A percentile compares a stretch with the other conserved stretches of the same genome.
These are phyloP conservation scores for Chaetomium fimeti DNA, from an alignment of 495 filamentous ascomycete species.

Conservation along the genomic window DNA sequence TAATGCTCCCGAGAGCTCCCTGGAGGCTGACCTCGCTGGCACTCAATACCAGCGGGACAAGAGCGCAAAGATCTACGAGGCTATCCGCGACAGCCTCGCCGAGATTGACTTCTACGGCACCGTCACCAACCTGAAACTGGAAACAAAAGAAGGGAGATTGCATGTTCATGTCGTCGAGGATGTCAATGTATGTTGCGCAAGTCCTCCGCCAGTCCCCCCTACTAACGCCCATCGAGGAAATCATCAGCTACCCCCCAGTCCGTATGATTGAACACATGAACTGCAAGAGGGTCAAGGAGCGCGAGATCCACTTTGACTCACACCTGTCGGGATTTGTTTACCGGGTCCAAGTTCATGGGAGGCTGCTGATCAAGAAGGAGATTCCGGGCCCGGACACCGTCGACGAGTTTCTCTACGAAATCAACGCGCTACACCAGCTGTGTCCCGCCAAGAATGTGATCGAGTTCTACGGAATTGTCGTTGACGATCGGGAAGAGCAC, in stretches of 20 bases:
- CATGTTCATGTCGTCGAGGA: slow-evolving; percentile 99
- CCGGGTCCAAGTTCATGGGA: slow-evolving; percentile 70
- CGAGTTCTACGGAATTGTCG: slow-evolving; percentile 81
- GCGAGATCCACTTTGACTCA: slow-evolving; percentile 76
- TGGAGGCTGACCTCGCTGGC: slow-evolving; percentile 77
- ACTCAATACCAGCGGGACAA: slow-evolving; percentile 89
- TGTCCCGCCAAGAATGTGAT: slow-evolving; percentile 74
- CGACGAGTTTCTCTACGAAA: slow-evolving; percentile 96
- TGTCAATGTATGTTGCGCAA: slow-evolving; percentile 58
- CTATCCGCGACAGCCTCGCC: slow-evolving; percentile 84
- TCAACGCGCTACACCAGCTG: slow-evolving; percentile 87
- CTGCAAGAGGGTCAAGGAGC: slow-evolving; percentile 67
- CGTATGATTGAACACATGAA: slow-evolving; percentile 72
- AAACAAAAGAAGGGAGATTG: slow-evolving; percentile 83
- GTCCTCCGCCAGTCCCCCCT: neutral
- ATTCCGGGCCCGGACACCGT: slow-evolving; percentile 95
- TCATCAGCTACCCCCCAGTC: slow-evolving; percentile 79
- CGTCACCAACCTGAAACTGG: slow-evolving; percentile 92
- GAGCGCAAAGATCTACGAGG: slow-evolving; percentile 91
- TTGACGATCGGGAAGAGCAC: slow-evolving; percentile 69
- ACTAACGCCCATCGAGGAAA: slow-evolving; percentile 56
- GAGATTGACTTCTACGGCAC: slow-evolving; percentile 95
- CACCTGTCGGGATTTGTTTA: slow-evolving; percentile 98
- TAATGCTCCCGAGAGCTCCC: slow-evolving; percentile 70
- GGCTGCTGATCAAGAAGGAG: slow-evolving; percentile 90